These are phyloP conservation scores for Saprolegnia diclina DNA, from an alignment of 352 stramenopile genomes.

Conservation along the genomic window DNA sequence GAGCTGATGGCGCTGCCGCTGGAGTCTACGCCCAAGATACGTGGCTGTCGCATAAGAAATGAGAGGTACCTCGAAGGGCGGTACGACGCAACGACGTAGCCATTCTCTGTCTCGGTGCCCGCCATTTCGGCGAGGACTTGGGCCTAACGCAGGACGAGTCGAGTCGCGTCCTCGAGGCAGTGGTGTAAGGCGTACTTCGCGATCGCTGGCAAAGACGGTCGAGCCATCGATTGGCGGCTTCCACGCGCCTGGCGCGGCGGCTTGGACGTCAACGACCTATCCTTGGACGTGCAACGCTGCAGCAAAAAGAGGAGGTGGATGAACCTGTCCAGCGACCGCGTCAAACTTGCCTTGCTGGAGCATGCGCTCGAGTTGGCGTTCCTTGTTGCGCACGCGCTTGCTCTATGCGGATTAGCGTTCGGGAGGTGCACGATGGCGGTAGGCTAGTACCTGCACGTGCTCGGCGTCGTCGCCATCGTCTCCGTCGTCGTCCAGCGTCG, in stretches of 20 bases:
- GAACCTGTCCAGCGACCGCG: conserved; percentile 39
- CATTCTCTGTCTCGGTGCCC: conserved; percentile 18
- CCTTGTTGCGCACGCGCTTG: conserved; percentile 49
- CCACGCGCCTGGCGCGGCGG: conserved; percentile 45
- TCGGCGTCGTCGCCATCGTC: not conserved
- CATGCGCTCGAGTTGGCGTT: conserved; percentile 63
- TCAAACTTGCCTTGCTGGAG: conserved; percentile 63
- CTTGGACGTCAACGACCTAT: conserved; percentile 55
- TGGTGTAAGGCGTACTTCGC: conserved; percentile 8
- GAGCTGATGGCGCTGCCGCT: conserved; percentile 74
- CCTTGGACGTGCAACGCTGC: not conserved
- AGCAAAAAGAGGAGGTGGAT: not conserved
- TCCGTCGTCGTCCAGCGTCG: not conserved
- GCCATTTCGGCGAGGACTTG: conserved; percentile 16
- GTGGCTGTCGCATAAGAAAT: not conserved
- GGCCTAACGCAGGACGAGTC: not conserved
- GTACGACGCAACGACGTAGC: conserved; percentile 19
- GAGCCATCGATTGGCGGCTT: conserved; percentile 38
- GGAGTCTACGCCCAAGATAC: conserved; percentile 34
- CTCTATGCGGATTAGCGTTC: conserved; percentile 27
- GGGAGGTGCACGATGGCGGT: too few relatives aligned
- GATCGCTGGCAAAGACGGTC: not conserved
- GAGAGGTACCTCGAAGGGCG: not conserved
- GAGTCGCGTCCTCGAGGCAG: not conserved
- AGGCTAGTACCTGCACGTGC: not conserved